A percentile compares a stretch with the other conserved stretches of the same genome.
phyloP scores from a whole-genome alignment of 352 stramenopile species.

The Phytophthora sp. region DNA sequence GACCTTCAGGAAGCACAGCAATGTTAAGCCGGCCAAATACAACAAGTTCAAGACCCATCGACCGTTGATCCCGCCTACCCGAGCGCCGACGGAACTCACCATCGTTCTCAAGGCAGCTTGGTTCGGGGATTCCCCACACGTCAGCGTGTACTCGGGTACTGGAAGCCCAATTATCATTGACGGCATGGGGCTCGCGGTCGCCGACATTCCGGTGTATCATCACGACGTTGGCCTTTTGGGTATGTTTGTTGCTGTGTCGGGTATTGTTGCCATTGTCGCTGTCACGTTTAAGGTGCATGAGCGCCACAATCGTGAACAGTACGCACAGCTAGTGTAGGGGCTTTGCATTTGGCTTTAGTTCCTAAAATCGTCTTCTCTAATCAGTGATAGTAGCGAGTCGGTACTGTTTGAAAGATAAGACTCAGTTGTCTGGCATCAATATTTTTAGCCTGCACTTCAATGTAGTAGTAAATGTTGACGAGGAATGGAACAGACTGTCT shows the following conservation, averaged over 20 bases:
- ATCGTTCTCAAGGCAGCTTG: conserved; percentile 27
- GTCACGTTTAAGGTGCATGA: conserved; percentile 15
- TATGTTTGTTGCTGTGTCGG: conserved; percentile 3
- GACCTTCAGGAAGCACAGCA: conserved; percentile 35
- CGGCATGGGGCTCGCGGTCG: conserved; percentile 5
- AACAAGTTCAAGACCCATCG: conserved; percentile 35
- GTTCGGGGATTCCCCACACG: conserved; percentile 29
- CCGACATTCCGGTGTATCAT: neutral
- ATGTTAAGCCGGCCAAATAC: conserved; percentile 33
- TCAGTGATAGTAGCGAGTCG: too few species aligned
- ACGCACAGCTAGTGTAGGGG: conserved; percentile 16
- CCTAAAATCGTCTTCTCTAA: too few species aligned
- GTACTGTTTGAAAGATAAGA: too few species aligned
- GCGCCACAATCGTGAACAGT: conserved; percentile 8
- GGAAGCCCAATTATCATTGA: conserved; percentile 20
- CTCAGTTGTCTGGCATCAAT: too few species aligned
- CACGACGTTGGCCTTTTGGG: neutral
- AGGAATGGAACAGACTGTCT: too few species aligned
- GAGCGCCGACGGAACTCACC: conserved; percentile 23
- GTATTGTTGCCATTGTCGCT: conserved; percentile 4
- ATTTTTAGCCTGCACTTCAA: too few species aligned
- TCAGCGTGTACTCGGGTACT: conserved; percentile 28
- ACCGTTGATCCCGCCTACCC: conserved; percentile 13
- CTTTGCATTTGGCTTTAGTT: too few species aligned
- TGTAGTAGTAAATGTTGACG: too few species aligned